Evolutionary conservation across 495 filamentous ascomycete genomes (phyloP).

Genomic region (Talaromyces liani): DNA sequence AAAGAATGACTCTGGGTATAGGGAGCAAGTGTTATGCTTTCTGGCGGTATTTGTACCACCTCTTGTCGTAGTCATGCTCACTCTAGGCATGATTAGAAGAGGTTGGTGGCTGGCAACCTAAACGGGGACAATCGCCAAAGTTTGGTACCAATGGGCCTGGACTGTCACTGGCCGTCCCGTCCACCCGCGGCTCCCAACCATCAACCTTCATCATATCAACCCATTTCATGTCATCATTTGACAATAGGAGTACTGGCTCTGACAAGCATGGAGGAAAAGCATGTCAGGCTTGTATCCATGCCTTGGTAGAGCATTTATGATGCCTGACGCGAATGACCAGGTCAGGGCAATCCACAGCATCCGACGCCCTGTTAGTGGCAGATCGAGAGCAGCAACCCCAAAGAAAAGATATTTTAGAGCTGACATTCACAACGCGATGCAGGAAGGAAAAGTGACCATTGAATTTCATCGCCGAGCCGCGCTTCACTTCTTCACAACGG

Average conservation of each 20-base stretch:
- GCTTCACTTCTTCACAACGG: not conserved
- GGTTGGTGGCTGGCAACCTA: not conserved
- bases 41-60: not conserved
- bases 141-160: slow-evolving; percentile 3
- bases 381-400: not conserved
- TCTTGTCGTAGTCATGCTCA: not conserved
- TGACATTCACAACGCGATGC: not conserved
- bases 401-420: not conserved
- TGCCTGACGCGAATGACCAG: not conserved
- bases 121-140: not conserved
- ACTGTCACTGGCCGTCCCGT: slow-evolving; percentile 4
- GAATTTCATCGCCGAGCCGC: not conserved
- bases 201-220: not conserved
- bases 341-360: not conserved
- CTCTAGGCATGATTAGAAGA: not conserved
- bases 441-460: not conserved
- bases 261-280: not conserved
- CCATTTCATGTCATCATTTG: not conserved
- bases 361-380: not conserved
- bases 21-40: not conserved
- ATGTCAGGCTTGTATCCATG: not conserved
- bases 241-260: not conserved
- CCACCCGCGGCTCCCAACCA: slow-evolving; percentile 1
- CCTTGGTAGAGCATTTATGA: not conserved
- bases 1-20: not conserved